These are phyloP conservation scores for Aegilops tauschii DNA, from an alignment of 176 grass and related monocot species.

Conservation along the genomic window DNA sequence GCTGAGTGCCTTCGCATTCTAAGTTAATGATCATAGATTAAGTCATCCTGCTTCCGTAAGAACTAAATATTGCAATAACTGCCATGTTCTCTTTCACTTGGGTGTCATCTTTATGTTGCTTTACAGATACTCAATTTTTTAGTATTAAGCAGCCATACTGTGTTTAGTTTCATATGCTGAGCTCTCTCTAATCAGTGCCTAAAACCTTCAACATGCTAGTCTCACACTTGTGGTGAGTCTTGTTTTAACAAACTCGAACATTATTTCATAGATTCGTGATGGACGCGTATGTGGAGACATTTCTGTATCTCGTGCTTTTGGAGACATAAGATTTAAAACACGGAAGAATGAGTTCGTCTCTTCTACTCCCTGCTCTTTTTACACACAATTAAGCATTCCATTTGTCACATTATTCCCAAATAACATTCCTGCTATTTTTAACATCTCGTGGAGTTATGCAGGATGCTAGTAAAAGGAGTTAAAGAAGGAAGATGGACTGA, in stretches of 20 bases:
- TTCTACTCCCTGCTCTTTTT: constrained; percentile 39
- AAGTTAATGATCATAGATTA: neutral
- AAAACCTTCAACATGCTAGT: neutral
- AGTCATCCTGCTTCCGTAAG: neutral
- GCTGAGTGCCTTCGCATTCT: neutral
- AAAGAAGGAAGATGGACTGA: constrained; percentile 78
- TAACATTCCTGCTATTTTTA: constrained; percentile 4
- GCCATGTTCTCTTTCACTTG: neutral
- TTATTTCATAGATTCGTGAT: constrained; percentile 68
- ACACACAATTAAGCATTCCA: neutral
- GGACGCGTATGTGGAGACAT: constrained; percentile 99
- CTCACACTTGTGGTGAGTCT: neutral
- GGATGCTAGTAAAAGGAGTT: constrained; percentile 90
- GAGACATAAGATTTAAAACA: constrained; percentile 92
- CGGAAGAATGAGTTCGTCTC: constrained; percentile 89
- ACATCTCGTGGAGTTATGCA: constrained; percentile 42
- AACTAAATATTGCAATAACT: neutral
- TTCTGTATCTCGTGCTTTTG: constrained; percentile 94
- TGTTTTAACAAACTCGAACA: constrained; percentile 21
- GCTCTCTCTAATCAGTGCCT: constrained; percentile 15
- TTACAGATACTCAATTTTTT: neutral
- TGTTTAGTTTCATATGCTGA: neutral
- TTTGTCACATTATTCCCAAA: neutral
- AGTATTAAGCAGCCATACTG: neutral
- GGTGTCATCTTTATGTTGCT: neutral